Conservation (phyloP, 306 rosid species). For the Gleditsia sinensis region DNA sequence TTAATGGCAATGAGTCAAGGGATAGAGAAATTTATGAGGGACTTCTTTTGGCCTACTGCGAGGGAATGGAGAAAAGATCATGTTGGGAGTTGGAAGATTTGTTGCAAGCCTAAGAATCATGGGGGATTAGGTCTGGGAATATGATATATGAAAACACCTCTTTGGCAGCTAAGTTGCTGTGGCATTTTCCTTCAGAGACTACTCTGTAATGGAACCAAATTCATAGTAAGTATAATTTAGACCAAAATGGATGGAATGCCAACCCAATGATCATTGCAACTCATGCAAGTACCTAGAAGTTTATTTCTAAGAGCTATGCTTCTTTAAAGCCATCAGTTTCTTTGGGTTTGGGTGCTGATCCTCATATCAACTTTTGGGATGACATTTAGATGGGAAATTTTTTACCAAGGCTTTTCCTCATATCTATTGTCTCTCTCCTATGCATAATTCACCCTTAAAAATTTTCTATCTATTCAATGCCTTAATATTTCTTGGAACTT, state of each 20-base stretch:
- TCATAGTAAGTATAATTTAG: slow-evolving; percentile 1
- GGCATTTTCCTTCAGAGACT: slow-evolving; percentile 10
- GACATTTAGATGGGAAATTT: too few species aligned
- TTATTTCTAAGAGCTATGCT: not conserved
- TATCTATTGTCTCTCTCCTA: too few species aligned
- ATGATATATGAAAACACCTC: slow-evolving; percentile 1
- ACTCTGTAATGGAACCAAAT: not conserved
- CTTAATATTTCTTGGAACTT: too few species aligned
- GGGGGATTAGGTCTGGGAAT: slow-evolving; percentile 12
- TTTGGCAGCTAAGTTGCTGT: not conserved
- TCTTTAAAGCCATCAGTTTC: not conserved
- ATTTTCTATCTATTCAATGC: too few species aligned
- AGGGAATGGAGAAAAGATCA: not conserved
- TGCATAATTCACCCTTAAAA: too few species aligned
- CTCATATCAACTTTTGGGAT: too few species aligned
- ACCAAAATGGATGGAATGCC: not conserved
- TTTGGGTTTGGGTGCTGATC: too few species aligned
- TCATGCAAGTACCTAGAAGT: not conserved
- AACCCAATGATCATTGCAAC: not conserved
- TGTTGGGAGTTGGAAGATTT: slow-evolving; percentile 6
- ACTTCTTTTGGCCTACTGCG: slow-evolving; percentile 1
- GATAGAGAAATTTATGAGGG: not conserved
- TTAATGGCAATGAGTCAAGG: slow-evolving; percentile 2
- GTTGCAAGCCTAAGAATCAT: slow-evolving; percentile 12
- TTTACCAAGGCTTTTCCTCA: too few species aligned